Conservation (phyloP, 371 early-diverging fungal species). For the Caulochytrium protostelioides region DNA sequence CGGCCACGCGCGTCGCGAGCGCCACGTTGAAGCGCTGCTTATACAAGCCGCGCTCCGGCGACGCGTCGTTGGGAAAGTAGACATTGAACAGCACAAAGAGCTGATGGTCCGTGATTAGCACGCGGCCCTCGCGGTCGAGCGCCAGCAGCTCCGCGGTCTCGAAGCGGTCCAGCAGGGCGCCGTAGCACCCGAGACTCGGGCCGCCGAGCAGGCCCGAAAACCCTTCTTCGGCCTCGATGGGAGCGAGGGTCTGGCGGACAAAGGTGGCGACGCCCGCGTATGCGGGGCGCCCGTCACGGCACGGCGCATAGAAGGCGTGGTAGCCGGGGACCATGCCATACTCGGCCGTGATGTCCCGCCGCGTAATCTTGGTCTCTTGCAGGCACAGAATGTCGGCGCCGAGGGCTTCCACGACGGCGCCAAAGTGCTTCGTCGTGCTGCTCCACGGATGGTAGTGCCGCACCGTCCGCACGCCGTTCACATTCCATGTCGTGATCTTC, state of each 20-base stretch:
- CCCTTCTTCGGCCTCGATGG: conserved; percentile 38
- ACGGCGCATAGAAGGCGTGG: conserved; percentile 33
- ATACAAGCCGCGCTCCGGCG: conserved; percentile 20
- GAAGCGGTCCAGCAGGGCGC: background rate
- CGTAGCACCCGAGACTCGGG: conserved; percentile 3
- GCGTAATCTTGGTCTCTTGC: conserved; percentile 55
- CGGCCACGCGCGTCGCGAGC: conserved; percentile 27
- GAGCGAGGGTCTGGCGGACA: conserved; percentile 21
- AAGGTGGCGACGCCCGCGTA: conserved; percentile 60
- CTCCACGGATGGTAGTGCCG: conserved; percentile 36
- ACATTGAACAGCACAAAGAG: conserved; percentile 58
- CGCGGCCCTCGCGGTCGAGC: conserved; percentile 56
- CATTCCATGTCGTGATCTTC: conserved; percentile 42
- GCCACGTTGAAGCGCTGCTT: conserved; percentile 34
- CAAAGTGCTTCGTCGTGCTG: conserved; percentile 29
- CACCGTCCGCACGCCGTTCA: conserved; percentile 36
- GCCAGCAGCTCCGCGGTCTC: conserved; percentile 17
- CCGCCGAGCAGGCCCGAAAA: conserved; percentile 26
- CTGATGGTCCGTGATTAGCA: conserved; percentile 52
- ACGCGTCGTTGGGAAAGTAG: conserved; percentile 50
- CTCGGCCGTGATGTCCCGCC: conserved; percentile 30
- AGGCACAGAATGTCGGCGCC: conserved; percentile 52
- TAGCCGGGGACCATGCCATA: conserved; percentile 48
- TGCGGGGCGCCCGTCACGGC: conserved; percentile 20
- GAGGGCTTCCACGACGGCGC: conserved; percentile 26